phyloP scores from a whole-genome alignment of 2,329 filamentous ascomycete genomes.

The Pleoardoris graminearum region DNA sequence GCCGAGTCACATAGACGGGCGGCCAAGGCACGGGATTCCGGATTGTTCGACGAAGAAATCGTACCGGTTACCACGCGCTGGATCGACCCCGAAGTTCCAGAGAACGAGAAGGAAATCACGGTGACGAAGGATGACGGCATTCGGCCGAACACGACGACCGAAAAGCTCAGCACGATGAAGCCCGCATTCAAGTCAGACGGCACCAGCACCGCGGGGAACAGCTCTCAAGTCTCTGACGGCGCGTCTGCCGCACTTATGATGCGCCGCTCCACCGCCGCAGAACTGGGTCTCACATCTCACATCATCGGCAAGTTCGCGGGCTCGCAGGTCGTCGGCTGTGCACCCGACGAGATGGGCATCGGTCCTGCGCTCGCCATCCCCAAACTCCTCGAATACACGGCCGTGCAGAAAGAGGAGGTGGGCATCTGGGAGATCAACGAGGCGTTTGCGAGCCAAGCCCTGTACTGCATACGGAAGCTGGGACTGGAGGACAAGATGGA shows the following conservation, averaged over 20 bases:
- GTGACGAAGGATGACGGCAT: conserved; percentile 84
- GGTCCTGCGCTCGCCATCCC: conserved; percentile 87
- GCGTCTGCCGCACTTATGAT: conserved; percentile 83
- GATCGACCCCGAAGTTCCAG: conserved; percentile 61
- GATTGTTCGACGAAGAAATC: conserved; percentile 77
- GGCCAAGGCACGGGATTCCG: conserved; percentile 67
- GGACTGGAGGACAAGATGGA: conserved; percentile 69
- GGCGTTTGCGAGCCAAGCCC: conserved; percentile 66
- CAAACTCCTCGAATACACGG: conserved; percentile 71
- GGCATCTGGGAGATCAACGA: conserved; percentile 94
- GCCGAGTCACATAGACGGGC: conserved; percentile 75
- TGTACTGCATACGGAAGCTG: conserved; percentile 72
- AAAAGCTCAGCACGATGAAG: conserved; percentile 78
- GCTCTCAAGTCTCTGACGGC: conserved; percentile 82
- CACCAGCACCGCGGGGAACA: conserved; percentile 82
- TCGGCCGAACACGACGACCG: conserved; percentile 65
- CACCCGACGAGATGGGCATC: conserved; percentile 91
- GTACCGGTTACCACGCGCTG: conserved; percentile 75
- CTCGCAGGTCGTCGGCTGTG: conserved; percentile 74
- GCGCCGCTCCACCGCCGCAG: conserved; percentile 76
- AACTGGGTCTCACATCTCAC: conserved; percentile 67
- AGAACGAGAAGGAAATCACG: conserved; percentile 61
- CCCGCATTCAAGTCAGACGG: conserved; percentile 80
- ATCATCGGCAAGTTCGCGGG: conserved; percentile 86
- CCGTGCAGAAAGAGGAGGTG: conserved; percentile 69